Conservation (phyloP, 2,329 filamentous ascomycete genomes). For the Aspergillus sp. region DNA sequence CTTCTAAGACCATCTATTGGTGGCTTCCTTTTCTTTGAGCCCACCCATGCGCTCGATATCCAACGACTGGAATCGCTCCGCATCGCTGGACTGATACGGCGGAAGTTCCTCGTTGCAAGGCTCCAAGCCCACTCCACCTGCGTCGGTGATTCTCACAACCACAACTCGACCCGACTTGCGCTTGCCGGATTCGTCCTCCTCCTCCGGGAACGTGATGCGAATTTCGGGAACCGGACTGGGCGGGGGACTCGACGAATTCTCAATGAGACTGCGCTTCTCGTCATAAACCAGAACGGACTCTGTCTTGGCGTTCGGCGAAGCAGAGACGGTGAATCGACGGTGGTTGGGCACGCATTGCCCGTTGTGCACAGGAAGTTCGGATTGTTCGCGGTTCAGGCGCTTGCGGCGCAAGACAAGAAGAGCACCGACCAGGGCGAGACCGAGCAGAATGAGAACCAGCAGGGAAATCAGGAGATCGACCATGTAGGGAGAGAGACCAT, state of each 20-base stretch:
- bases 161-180: constrained; percentile 84
- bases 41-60: constrained; percentile 95
- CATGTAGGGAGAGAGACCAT: constrained; percentile 61
- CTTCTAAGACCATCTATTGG: constrained; percentile 37
- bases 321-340: constrained; percentile 61
- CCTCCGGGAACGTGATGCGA: constrained; percentile 96
- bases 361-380: constrained; percentile 68
- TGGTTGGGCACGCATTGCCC: constrained; percentile 53
- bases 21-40: constrained; percentile 78
- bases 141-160: constrained; percentile 86
- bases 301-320: constrained; percentile 56
- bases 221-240: constrained; percentile 91
- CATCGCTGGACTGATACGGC: constrained; percentile 81
- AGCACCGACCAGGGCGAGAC: constrained; percentile 65
- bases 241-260: constrained; percentile 73
- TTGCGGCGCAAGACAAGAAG: constrained; percentile 74
- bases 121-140: constrained; percentile 80
- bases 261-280: constrained; percentile 76
- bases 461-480: constrained; percentile 78
- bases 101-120: constrained; percentile 79
- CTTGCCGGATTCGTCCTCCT: constrained; percentile 76
- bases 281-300: constrained; percentile 75
- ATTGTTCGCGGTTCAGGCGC: constrained; percentile 54
- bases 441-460: constrained; percentile 74
- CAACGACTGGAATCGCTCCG: constrained; percentile 82